A percentile compares a stretch with the other conserved stretches of the same genome.
These are phyloP conservation scores for Dendrobium nobile DNA, from an alignment of 106 monocot genomes.

Conservation along the genomic window DNA sequence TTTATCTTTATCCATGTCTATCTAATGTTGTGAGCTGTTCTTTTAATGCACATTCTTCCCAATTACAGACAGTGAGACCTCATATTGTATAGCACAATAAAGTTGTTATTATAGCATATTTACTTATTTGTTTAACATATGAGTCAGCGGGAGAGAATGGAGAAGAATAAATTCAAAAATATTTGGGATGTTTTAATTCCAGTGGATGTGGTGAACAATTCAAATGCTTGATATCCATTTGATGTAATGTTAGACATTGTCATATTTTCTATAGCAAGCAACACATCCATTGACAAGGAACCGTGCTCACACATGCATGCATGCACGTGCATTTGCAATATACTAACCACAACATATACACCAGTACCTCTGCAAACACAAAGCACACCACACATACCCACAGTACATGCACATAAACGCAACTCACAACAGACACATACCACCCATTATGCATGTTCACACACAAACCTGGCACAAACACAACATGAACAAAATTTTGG, in stretches of 20 bases:
- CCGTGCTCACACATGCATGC: neutral
- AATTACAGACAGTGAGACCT: neutral
- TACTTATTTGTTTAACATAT: neutral
- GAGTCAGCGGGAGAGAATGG: neutral
- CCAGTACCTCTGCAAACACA: too few species aligned
- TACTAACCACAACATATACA: too few species aligned
- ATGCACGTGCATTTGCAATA: neutral
- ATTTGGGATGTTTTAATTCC: neutral
- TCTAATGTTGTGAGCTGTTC: neutral
- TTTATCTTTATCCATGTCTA: neutral
- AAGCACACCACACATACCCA: too few species aligned
- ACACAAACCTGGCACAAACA: neutral
- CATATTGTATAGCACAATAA: neutral
- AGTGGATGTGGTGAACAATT: neutral
- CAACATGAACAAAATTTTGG: neutral
- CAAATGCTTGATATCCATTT: neutral
- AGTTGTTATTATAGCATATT: neutral
- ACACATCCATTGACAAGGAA: neutral
- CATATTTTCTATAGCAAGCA: neutral
- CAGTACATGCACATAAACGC: neutral
- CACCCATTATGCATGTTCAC: neutral
- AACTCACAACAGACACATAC: neutral
- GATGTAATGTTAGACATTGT: neutral
- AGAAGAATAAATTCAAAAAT: neutral
- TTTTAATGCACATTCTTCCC: neutral